Evolutionary conservation across 2,329 filamentous ascomycete species (phyloP).

Genomic region (Fusarium sp.): DNA sequence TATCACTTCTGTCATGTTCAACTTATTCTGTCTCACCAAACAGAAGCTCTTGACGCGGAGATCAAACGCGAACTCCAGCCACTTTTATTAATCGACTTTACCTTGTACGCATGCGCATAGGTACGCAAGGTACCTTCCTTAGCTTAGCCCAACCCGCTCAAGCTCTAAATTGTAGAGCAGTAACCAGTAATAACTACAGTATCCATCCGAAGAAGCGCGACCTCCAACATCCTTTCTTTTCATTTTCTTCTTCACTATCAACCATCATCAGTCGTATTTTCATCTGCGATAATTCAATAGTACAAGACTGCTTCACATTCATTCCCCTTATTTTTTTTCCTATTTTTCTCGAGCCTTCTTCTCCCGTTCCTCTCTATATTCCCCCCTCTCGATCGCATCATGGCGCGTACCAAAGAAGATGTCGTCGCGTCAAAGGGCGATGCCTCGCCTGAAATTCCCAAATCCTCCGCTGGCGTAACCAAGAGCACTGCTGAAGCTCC

Average conservation of each 20-base stretch:
- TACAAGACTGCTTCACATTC: conserved; percentile 6
- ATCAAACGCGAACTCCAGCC: conserved; percentile 35
- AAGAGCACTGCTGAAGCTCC: conserved; percentile 59
- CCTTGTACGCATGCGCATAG: background rate
- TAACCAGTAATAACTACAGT: too few species aligned
- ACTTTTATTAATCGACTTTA: conserved; percentile 31
- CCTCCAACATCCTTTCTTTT: conserved; percentile 10
- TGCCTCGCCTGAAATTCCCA: conserved; percentile 43
- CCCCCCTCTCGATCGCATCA: conserved; percentile 27
- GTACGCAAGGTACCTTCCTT: conserved; percentile 3
- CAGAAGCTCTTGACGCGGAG: conserved; percentile 8
- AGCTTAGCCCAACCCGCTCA: background rate
- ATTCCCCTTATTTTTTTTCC: conserved; percentile 24
- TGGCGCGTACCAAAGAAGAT: conserved; percentile 54
- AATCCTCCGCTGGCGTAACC: conserved; percentile 54
- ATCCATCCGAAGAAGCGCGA: conserved; percentile 11
- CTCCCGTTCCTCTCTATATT: conserved; percentile 5
- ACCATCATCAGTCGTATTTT: conserved; percentile 12
- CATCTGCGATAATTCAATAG: conserved; percentile 1
- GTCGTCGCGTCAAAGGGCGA: conserved; percentile 37
- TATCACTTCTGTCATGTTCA: background rate
- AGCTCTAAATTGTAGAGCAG: background rate
- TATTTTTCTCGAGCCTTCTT: conserved; percentile 7
- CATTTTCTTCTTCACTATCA: conserved; percentile 28
- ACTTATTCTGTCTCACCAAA: conserved; percentile 25